Conservation (phyloP, 179 eudicot genomes). For the Amaranthus tricolor region DNA sequence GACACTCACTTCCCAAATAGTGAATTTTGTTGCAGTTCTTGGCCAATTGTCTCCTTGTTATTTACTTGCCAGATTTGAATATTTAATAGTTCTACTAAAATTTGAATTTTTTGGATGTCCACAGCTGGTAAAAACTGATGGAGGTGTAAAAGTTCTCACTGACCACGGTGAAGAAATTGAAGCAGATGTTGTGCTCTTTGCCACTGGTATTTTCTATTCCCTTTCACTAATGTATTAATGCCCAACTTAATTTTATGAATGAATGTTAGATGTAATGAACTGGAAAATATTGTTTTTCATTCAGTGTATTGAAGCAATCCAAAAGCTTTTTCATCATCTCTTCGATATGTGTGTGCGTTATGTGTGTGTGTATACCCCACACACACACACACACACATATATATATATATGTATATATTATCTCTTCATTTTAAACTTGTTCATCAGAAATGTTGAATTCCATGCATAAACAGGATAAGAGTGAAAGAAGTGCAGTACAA, state of each 20-base stretch:
- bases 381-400: no score
- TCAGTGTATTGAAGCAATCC: not conserved
- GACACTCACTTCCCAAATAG: not conserved
- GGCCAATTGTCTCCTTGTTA: not conserved
- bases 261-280: not conserved
- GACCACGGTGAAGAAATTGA: slow-evolving; percentile 89
- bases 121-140: slow-evolving; percentile 72
- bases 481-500: no score
- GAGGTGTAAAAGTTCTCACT: slow-evolving; percentile 74
- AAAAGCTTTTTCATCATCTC: no score
- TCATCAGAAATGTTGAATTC: no score
- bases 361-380: no score
- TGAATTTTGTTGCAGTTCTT: not conserved
- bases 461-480: no score
- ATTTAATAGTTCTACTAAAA: not conserved
- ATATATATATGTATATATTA: no score
- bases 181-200: slow-evolving; percentile 94
- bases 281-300: not conserved
- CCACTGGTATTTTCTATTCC: slow-evolving; percentile 59
- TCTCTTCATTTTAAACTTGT: no score
- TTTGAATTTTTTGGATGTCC: slow-evolving; percentile 4
- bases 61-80: not conserved
- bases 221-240: not conserved
- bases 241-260: not conserved
- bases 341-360: no score